Conservation (phyloP, 805 yeast species). For the Hagleromyces aurorensis region DNA sequence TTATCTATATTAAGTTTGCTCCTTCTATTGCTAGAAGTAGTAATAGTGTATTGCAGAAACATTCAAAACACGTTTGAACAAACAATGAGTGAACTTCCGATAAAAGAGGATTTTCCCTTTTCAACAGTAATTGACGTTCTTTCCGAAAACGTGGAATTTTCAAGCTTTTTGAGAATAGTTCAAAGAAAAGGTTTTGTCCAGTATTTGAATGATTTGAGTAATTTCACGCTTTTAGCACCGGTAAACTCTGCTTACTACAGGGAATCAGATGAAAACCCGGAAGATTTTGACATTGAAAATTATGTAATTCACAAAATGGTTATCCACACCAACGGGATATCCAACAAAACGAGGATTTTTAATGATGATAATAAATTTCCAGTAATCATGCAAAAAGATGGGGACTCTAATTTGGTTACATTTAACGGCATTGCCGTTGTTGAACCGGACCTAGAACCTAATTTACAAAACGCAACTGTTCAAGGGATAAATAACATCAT, state of each 20-base stretch:
- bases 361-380: slow-evolving; percentile 16
- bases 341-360: slow-evolving; percentile 13
- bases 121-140: slow-evolving; percentile 58
- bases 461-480: slow-evolving; percentile 55
- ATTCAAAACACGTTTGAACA: too few species aligned
- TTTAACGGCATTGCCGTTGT: slow-evolving; percentile 34
- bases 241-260: slow-evolving; percentile 63
- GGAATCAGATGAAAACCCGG: slow-evolving; percentile 3
- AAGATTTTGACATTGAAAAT: slow-evolving; percentile 18
- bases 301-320: slow-evolving; percentile 32
- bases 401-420: slow-evolving; percentile 26
- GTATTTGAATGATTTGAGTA: slow-evolving; percentile 45
- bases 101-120: slow-evolving; percentile 19
- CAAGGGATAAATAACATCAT: slow-evolving; percentile 52
- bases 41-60: too few species aligned
- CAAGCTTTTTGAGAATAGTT: slow-evolving; percentile 50
- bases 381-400: slow-evolving; percentile 11
- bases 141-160: slow-evolving; percentile 60
- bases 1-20: too few species aligned
- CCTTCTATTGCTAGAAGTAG: too few species aligned
- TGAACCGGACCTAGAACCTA: slow-evolving; percentile 50
- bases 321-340: slow-evolving; percentile 22
- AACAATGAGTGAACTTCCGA: too few species aligned
- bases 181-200: slow-evolving; percentile 62
- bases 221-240: slow-evolving; percentile 75